These are phyloP conservation scores for Linum usitatissimum DNA, from an alignment of 345 rosid genomes.

Conservation along the genomic window DNA sequence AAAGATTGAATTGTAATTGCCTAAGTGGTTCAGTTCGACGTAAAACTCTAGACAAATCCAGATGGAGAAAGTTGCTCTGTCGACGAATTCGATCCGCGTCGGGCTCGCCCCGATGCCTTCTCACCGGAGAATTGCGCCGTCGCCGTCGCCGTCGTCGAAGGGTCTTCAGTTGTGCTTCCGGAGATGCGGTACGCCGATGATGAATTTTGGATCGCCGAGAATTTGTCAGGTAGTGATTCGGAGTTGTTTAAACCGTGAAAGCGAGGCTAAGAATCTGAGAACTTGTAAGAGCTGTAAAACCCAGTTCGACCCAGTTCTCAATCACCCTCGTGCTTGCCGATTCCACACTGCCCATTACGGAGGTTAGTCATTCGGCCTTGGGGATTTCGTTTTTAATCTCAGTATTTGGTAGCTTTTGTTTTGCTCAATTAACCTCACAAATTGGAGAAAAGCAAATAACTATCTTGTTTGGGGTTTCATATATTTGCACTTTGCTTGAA, in stretches of 20 bases:
- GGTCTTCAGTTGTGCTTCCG: neutral
- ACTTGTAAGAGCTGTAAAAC: conserved; percentile 93
- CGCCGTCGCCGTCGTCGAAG: neutral
- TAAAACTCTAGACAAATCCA: neutral
- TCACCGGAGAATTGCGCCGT: neutral
- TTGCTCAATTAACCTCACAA: too few species aligned
- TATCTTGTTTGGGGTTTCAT: too few species aligned
- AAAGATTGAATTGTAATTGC: too few species aligned
- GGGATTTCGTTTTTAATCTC: too few species aligned
- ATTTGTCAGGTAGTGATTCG: conserved; percentile 1
- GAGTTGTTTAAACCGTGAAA: conserved; percentile 11
- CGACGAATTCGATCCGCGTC: neutral
- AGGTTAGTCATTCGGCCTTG: too few species aligned
- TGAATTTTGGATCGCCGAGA: neutral
- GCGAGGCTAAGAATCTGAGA: conserved; percentile 18
- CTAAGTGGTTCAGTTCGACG: neutral
- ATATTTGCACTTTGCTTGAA: too few species aligned
- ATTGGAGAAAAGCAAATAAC: neutral
- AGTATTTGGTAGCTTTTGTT: neutral
- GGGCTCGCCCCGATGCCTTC: conserved; percentile 1
- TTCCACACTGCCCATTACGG: conserved; percentile 94
- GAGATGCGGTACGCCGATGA: neutral
- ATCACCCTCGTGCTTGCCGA: conserved; percentile 65
- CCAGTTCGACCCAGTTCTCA: conserved; percentile 73
- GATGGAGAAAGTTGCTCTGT: neutral